Evolutionary conservation across 805 yeast species (phyloP), one percentile per base, ranked within the genome.

Genomic region (Saturnispora gosingensis): DNA sequence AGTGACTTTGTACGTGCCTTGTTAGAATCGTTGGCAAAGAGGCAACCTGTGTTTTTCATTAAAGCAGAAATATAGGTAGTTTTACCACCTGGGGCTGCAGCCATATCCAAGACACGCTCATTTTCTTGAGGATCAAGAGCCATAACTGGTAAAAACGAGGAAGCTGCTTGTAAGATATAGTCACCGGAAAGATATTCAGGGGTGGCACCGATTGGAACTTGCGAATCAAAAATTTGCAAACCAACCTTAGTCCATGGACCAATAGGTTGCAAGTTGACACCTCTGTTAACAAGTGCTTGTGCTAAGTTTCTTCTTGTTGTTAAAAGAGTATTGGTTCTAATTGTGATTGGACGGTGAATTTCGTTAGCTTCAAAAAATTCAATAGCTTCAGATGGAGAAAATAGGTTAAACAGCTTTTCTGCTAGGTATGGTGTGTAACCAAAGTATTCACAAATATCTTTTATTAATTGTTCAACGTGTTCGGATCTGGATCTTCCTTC

Each of bases 71-170:
- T 80, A 67, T 88, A 90, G 2, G 99, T 91, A 20, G 97, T 88
- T 67, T 91, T 91, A 71, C 99, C 99, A 73, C 99, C 99, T 58
- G 99, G 99, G 28, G 99, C 97, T 54, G 99, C 95, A 46, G 99
- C 98, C 99, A 93, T 93, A 72, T 93, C 99, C 56, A 93, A 74
- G 40, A 93, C 77, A 64, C 99, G 84, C 73, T 93, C 99, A 65
- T 86, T 83, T 69, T 89, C 97, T 67, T 89, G 95, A n/a, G 99
- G 99, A 56, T 83, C 91, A 60, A 93, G 73, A 0, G 99, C 99
- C 91, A 93, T 88, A 20, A 90, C 97, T 8, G 99, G 99, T 64
- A 93, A 72, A 70, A 91, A 93, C 9, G 98, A 90, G 5, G 97
- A 90, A 22, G 99, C 99, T 43, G 99, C 99, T 71, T 93, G 99